Evolutionary conservation across 495 filamentous ascomycete species (phyloP).

Genomic region (Penicillium simplicissimum): DNA sequence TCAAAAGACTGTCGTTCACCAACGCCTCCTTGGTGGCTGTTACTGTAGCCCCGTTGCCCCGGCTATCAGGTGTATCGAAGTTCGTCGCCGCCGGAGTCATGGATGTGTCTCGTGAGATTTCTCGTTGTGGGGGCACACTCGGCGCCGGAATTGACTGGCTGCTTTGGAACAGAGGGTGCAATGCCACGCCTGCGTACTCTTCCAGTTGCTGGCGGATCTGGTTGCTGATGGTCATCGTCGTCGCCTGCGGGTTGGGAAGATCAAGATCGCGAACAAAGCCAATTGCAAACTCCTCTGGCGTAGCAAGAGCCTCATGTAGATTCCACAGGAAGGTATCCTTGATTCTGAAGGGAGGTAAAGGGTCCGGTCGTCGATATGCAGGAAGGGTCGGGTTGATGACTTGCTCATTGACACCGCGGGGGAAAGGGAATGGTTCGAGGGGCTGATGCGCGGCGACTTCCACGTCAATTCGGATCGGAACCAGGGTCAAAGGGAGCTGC

Average conservation of each 20-base stretch:
- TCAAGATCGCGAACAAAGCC: conserved; percentile 93
- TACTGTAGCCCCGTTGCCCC: conserved; percentile 33
- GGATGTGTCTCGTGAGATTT: conserved; percentile 51
- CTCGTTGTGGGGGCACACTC: conserved; percentile 34
- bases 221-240: conserved; percentile 78
- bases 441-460: conserved; percentile 82
- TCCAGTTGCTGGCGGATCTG: conserved; percentile 94
- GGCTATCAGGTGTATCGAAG: conserved; percentile 50
- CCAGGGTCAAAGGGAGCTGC: conserved; percentile 80
- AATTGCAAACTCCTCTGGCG: conserved; percentile 90
- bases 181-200: conserved; percentile 91
- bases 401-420: conserved; percentile 60
- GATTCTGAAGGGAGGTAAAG: conserved; percentile 77
- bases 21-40: conserved; percentile 45
- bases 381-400: conserved; percentile 64
- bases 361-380: conserved; percentile 74
- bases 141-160: conserved; percentile 45
- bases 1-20: conserved; percentile 58
- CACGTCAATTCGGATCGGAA: conserved; percentile 95
- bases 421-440: conserved; percentile 66
- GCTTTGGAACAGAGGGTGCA: conserved; percentile 85
- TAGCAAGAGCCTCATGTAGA: conserved; percentile 89
- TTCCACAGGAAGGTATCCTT: conserved; percentile 98
- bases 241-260: conserved; percentile 68
- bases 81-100: conserved; percentile 51